These are phyloP conservation scores for Dorcoceras hygrometricum DNA, from an alignment of 257 asterid species.

Conservation along the genomic window DNA sequence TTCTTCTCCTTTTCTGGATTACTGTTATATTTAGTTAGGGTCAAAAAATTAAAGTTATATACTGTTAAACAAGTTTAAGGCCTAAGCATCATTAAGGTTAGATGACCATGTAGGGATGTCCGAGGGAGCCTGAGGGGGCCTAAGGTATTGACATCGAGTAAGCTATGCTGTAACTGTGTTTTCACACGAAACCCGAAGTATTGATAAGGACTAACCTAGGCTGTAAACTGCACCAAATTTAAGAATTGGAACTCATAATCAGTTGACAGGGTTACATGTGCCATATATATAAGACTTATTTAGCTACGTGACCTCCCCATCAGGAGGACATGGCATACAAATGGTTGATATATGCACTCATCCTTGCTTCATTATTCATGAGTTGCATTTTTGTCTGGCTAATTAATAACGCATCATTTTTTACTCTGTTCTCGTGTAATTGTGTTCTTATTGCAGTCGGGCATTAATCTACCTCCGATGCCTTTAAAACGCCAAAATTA, in stretches of 20 bases:
- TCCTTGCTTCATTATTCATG: neutral
- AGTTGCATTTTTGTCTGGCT: neutral
- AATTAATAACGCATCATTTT: conserved; percentile 2
- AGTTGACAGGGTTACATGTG: neutral
- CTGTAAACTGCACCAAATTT: too few relatives aligned
- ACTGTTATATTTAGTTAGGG: neutral
- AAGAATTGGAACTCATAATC: neutral
- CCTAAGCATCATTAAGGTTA: too few relatives aligned
- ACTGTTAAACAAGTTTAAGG: too few relatives aligned
- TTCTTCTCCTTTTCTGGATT: neutral
- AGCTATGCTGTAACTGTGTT: too few relatives aligned
- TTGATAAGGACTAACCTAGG: too few relatives aligned
- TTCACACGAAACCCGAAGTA: too few relatives aligned
- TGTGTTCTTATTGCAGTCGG: conserved; percentile 29
- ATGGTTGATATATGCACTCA: neutral
- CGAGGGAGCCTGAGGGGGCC: too few relatives aligned
- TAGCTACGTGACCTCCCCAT: neutral
- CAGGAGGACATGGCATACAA: neutral
- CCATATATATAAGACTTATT: neutral
- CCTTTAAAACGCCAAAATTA: conserved; percentile 35
- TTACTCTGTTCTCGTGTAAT: conserved; percentile 2
- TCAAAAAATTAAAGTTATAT: too few relatives aligned
- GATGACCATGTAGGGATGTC: neutral
- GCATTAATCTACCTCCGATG: conserved; percentile 10
- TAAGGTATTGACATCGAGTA: too few relatives aligned